Base-by-base conservation (phyloP, 192 early-diverging fungal species). In the Backusella macrospora region DNA sequence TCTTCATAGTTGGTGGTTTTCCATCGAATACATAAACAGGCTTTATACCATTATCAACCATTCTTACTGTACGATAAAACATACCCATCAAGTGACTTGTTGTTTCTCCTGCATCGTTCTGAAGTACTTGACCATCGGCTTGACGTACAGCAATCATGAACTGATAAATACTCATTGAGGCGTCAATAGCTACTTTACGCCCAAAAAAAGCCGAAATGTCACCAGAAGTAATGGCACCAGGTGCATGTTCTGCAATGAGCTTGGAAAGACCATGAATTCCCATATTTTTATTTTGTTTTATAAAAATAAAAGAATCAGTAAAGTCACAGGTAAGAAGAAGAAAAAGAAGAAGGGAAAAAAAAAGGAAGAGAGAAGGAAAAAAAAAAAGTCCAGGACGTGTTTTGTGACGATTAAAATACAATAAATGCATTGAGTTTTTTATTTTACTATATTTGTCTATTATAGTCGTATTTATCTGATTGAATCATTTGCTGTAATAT, bases 11-110 rank as follows among this genome's bases (percentile, higher is more conserved):
- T 6, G 98, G 98, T 39, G 98, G 96, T 74, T 97, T 97, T 68
- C 98, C 98, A 80, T 99, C 98, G 85, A 99, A 99, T 37, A 99
- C 96, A 80, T 99, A 99, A 1, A 92, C 84, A 0, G 96, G 96
- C 81, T 98, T 98, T 73, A 99, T 91, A 34, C 98, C 98, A 69
- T 91, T 96, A 72, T 99, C 96, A 0, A 98, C 86, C 96, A 99
- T 98, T 45, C 94, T 89, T 39, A 98, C 92, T 1, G 96, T 98
- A 12, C 98, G 93, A 80, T 99, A 96, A 63, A 99, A 93, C 80
- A 97, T 90, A 5, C 98, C 98, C 87, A 98, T 94, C 45, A 99
- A 86, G 78, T 99, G 98, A 86, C 95, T 95, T 18, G 98, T 99
- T 0, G 95, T 96, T 73, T 96, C 94, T 52, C 98, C 98, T 5